Evolutionary conservation across 257 asterid genomes (phyloP).

Genomic region (Nicotiana paniculata): DNA sequence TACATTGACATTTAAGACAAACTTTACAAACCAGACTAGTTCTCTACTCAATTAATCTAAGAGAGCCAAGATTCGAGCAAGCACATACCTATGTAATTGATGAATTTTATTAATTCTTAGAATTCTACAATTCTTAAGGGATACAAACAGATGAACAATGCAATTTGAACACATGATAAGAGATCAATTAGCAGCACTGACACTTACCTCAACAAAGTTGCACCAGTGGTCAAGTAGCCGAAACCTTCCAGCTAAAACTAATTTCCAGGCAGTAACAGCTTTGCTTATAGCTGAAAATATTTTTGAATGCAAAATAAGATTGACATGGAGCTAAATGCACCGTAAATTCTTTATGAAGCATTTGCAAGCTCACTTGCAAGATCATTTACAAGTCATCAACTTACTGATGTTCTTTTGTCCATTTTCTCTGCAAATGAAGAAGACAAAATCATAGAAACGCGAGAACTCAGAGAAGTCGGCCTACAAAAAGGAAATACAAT

Average conservation of each 20-base stretch:
- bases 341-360: neutral
- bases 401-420: constrained; percentile 89
- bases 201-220: constrained; percentile 70
- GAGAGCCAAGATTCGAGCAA: neutral
- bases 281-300: constrained; percentile 72
- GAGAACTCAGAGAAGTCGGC: constrained; percentile 75
- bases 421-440: constrained; percentile 91
- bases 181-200: neutral
- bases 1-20: neutral
- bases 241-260: constrained; percentile 86
- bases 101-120: neutral
- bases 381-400: constrained; percentile 19
- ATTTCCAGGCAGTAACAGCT: constrained; percentile 89
- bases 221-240: constrained; percentile 89
- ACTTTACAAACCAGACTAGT: neutral
- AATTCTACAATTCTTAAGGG: neutral
- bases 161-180: neutral
- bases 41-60: neutral
- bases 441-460: constrained; percentile 80
- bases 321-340: neutral
- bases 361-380: neutral
- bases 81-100: neutral
- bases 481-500: constrained; percentile 29
- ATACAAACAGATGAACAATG: neutral
- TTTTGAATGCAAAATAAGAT: neutral